Evolutionary conservation across 129 eudicot genomes (phyloP).

Genomic region (Flaveria ramosissima): DNA sequence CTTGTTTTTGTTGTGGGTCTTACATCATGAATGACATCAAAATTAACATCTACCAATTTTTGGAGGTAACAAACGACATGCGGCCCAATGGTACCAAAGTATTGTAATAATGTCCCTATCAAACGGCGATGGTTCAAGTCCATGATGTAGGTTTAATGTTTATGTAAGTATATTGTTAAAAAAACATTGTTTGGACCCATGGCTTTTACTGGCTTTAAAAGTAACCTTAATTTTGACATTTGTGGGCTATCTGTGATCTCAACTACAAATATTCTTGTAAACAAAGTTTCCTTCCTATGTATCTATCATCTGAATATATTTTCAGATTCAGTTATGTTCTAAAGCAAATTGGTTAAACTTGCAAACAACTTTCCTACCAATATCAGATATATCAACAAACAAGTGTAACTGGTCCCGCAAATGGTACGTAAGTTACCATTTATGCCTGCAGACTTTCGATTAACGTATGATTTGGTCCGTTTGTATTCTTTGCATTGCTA

Average conservation of each 20-base stretch:
- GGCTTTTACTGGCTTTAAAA: background rate
- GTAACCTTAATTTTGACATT: slow-evolving; percentile 11
- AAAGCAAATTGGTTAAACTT: background rate
- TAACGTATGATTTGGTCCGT: background rate
- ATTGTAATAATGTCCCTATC: no score
- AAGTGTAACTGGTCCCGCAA: background rate
- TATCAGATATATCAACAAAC: background rate
- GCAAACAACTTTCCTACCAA: background rate
- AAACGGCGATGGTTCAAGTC: no score
- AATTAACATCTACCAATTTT: background rate
- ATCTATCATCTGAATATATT: background rate
- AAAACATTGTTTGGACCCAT: slow-evolving; percentile 6
- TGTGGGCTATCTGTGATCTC: slow-evolving; percentile 12
- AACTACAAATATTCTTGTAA: background rate
- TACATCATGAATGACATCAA: background rate
- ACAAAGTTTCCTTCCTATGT: background rate
- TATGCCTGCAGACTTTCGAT: no score
- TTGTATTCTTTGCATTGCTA: background rate
- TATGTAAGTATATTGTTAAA: no score
- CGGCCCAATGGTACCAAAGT: no score
- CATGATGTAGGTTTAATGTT: no score
- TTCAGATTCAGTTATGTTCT: background rate
- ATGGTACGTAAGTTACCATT: background rate
- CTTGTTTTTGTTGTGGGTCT: background rate
- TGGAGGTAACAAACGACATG: background rate